phyloP scores from a whole-genome alignment of 2,329 filamentous ascomycete species.

The Trichoderma atrobrunneum region DNA sequence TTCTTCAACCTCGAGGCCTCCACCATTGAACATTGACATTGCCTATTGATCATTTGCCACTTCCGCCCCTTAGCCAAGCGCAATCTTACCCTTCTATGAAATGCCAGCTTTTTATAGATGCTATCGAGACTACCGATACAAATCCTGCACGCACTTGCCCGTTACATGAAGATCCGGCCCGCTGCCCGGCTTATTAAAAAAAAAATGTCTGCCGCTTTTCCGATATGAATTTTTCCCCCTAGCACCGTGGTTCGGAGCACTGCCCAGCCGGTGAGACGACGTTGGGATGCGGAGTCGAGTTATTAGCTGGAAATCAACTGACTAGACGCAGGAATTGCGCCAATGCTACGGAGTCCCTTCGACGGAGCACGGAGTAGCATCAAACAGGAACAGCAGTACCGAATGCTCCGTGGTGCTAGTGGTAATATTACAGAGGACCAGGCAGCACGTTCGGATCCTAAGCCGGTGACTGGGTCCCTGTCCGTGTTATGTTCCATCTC shows the following conservation, averaged over 20 bases:
- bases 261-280: slow-evolving; percentile 8
- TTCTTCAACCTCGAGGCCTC: slow-evolving; percentile 9
- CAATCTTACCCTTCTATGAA: slow-evolving; percentile 2
- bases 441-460: slow-evolving; percentile 13
- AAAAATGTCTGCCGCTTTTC: background rate
- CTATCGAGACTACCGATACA: background rate
- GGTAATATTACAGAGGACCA: slow-evolving; percentile 1
- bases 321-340: background rate
- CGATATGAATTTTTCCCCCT: slow-evolving; percentile 1
- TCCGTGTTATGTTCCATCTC: slow-evolving; percentile 4
- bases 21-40: background rate
- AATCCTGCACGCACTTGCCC: background rate
- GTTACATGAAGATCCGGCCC: slow-evolving; percentile 5
- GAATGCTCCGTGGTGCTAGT: slow-evolving; percentile 1
- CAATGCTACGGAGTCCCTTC: background rate
- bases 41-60: background rate
- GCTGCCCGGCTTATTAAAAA: background rate
- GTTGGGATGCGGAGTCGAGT: background rate
- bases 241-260: background rate
- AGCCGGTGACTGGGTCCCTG: slow-evolving; percentile 1
- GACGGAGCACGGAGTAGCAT: background rate
- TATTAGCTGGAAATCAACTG: background rate
- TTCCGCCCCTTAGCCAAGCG: background rate
- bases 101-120: slow-evolving; percentile 3
- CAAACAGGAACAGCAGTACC: background rate